A percentile compares a stretch with the other conserved stretches of the same genome.
Evolutionary conservation across 345 rosid species (phyloP).

Genomic region (Brassica incana): DNA sequence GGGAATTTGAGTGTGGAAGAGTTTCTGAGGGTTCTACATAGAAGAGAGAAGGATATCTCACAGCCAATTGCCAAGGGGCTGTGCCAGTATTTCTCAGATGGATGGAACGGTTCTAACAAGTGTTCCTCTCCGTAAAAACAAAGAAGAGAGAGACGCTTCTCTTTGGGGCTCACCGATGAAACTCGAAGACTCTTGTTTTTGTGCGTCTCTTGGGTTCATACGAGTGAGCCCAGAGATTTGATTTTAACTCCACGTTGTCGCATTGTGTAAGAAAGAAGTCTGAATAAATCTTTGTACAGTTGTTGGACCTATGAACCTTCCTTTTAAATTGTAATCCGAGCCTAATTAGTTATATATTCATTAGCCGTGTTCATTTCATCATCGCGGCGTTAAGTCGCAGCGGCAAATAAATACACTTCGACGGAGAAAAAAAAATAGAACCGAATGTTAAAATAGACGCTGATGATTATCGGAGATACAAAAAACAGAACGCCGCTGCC

Average conservation of each 20-base stretch:
- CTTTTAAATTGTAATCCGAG: not conserved
- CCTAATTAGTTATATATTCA: too few species aligned
- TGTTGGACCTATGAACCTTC: constrained; percentile 12
- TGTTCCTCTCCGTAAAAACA: constrained; percentile 8
- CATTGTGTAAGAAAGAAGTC: constrained; percentile 23
- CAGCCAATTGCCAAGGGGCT: constrained; percentile 58
- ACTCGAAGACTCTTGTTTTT: constrained; percentile 26
- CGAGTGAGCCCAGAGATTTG: constrained; percentile 24
- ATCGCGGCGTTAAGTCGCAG: too few species aligned
- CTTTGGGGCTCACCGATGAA: constrained; percentile 32
- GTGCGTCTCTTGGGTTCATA: constrained; percentile 24
- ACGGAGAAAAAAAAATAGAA: too few species aligned
- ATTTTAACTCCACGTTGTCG: constrained; percentile 12
- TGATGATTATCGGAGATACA: too few species aligned
- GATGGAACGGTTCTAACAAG: constrained; percentile 45
- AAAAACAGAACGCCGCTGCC: too few species aligned
- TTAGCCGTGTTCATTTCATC: too few species aligned
- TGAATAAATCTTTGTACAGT: constrained; percentile 34
- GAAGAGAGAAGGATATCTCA: constrained; percentile 68
- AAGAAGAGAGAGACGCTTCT: not conserved
- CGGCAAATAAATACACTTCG: too few species aligned
- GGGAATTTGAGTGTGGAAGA: constrained; percentile 71
- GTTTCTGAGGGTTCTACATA: constrained; percentile 61
- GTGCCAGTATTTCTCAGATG: constrained; percentile 48
- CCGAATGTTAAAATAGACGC: too few species aligned